Evolutionary conservation across 352 stramenopile species (phyloP).

Genomic region (Pythium brachiatum): DNA sequence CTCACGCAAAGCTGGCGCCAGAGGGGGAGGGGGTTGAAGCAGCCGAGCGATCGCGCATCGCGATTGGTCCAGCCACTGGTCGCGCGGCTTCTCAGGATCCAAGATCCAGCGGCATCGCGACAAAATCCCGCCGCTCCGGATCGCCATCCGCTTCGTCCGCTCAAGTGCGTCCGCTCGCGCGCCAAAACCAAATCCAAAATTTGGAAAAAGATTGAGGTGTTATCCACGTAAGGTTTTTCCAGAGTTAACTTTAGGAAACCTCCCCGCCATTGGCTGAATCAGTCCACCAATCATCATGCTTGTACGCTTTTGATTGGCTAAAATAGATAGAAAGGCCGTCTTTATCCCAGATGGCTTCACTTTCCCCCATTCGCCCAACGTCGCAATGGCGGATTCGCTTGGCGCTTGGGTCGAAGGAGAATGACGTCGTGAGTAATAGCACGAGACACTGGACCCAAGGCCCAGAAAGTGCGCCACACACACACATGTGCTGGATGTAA

Average conservation of each 20-base stretch:
- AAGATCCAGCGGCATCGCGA: neutral
- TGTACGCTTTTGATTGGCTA: constrained; percentile 9
- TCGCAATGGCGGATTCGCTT: neutral
- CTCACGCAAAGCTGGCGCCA: neutral
- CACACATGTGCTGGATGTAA: neutral
- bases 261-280: neutral
- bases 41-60: neutral
- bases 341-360: constrained; percentile 23
- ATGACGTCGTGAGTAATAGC: neutral
- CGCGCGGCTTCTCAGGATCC: constrained; percentile 14
- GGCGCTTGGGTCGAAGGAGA: neutral
- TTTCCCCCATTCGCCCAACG: constrained; percentile 19
- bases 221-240: neutral
- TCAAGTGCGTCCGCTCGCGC: neutral
- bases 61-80: neutral
- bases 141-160: neutral
- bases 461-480: neutral
- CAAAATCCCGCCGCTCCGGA: constrained; percentile 2
- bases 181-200: constrained; percentile 9
- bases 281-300: neutral
- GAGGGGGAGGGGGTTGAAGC: constrained; percentile 1
- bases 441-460: constrained; percentile 1
- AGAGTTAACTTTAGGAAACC: neutral
- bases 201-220: neutral
- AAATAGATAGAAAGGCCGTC: neutral